phyloP scores from a whole-genome alignment of 1,284 basidiomycete species.

The Sparassis latifolia region DNA sequence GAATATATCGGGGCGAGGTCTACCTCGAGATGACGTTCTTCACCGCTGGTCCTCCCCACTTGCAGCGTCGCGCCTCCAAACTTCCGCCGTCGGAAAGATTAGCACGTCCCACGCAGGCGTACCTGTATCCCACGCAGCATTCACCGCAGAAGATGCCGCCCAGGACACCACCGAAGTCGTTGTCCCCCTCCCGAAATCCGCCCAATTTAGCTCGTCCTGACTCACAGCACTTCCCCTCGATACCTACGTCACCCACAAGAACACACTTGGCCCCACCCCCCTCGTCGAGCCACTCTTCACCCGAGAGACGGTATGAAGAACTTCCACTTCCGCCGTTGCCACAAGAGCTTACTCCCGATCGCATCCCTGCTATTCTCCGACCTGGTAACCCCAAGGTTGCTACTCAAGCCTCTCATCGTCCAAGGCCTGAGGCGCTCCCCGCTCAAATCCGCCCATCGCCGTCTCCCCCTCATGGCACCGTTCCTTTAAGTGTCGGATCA shows the following conservation, averaged over 20 bases:
- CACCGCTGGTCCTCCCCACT: slow-evolving; percentile 46
- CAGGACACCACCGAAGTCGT: slow-evolving; percentile 1
- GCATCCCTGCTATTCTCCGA: slow-evolving; percentile 37
- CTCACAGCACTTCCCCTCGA: not conserved
- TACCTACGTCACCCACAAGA: slow-evolving; percentile 7
- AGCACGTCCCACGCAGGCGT: slow-evolving; percentile 15
- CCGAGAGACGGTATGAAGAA: slow-evolving; percentile 11
- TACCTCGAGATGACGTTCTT: slow-evolving; percentile 78
- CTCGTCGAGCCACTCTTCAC: slow-evolving; percentile 13
- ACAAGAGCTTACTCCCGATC: slow-evolving; percentile 8
- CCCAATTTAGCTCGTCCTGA: slow-evolving; percentile 1
- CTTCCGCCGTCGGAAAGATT: slow-evolving; percentile 39
- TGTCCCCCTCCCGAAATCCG: slow-evolving; percentile 1
- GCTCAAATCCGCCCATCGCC: not conserved
- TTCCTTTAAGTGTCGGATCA: no score
- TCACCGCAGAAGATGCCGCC: not conserved
- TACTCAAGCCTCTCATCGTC: slow-evolving; percentile 19
- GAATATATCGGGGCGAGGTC: slow-evolving; percentile 56
- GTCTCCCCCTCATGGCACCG: no score
- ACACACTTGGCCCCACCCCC: slow-evolving; percentile 6
- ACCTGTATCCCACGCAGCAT: slow-evolving; percentile 7
- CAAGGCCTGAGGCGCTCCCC: slow-evolving; percentile 3
- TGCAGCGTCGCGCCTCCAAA: slow-evolving; percentile 40
- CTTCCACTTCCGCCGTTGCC: slow-evolving; percentile 35
- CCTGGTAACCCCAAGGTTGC: slow-evolving; percentile 28